phyloP scores from a whole-genome alignment of 164 flowering plant genomes.

The Vitis amurensis region DNA sequence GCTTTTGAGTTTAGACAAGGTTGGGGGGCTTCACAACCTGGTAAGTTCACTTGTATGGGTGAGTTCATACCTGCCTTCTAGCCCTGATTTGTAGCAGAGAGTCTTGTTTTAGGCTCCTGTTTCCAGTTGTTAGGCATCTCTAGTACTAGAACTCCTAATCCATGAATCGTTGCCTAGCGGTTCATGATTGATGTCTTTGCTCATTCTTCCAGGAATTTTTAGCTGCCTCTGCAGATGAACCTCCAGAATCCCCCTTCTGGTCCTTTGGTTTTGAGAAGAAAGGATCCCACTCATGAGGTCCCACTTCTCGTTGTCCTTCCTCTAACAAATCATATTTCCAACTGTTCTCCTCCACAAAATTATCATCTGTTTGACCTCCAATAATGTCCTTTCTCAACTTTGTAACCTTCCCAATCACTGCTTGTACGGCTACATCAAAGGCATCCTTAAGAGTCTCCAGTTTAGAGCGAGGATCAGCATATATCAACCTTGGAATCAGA shows the following conservation, averaged over 20 bases:
- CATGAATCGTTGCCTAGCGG: not conserved
- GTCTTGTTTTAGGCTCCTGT: not conserved
- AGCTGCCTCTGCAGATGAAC: slow-evolving; percentile 60
- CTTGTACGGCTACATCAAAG: slow-evolving; percentile 86
- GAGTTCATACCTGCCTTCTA: slow-evolving; percentile 11
- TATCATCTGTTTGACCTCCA: slow-evolving; percentile 60
- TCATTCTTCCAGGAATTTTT: slow-evolving; percentile 86
- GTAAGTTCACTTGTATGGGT: slow-evolving; percentile 1
- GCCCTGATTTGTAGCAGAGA: not conserved
- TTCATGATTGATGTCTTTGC: slow-evolving; percentile 61
- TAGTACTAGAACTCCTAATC: not conserved
- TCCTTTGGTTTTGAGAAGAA: slow-evolving; percentile 86
- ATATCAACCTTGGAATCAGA: slow-evolving; percentile 75
- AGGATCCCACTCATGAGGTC: slow-evolving; percentile 93
- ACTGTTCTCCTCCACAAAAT: slow-evolving; percentile 79
- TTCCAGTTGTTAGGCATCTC: not conserved
- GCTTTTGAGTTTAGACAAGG: slow-evolving; percentile 1
- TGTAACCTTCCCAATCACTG: slow-evolving; percentile 77
- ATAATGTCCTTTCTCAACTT: slow-evolving; percentile 70
- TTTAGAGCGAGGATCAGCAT: slow-evolving; percentile 88
- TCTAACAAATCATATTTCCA: slow-evolving; percentile 89
- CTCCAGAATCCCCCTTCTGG: slow-evolving; percentile 42
- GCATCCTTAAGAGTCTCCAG: slow-evolving; percentile 89
- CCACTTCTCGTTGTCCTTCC: slow-evolving; percentile 74
- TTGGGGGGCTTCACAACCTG: slow-evolving; percentile 3